Conservation (phyloP, 352 stramenopile genomes). For the Phytophthora europaea region DNA sequence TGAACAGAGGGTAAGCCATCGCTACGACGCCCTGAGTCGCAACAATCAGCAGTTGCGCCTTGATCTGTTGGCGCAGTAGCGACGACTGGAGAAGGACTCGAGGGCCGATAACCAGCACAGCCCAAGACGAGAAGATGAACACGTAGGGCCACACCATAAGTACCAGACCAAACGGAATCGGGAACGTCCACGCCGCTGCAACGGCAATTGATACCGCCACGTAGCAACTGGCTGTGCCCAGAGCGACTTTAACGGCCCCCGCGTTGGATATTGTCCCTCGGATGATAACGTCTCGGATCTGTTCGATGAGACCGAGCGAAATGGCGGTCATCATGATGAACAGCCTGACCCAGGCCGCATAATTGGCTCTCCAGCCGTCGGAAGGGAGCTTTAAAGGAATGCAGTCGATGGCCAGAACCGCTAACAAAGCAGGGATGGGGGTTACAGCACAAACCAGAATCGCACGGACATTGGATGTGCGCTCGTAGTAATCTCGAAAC, state of each 20-base stretch:
- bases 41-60: slow-evolving; percentile 6
- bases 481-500: slow-evolving; percentile 18
- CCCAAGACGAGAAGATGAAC: slow-evolving; percentile 3
- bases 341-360: slow-evolving; percentile 21
- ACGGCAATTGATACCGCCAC: slow-evolving; percentile 14
- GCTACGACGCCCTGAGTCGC: slow-evolving; percentile 5
- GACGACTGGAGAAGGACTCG: not conserved
- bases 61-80: slow-evolving; percentile 5
- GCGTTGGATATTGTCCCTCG: slow-evolving; percentile 1
- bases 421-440: slow-evolving; percentile 17
- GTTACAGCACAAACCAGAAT: slow-evolving; percentile 2
- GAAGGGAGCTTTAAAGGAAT: slow-evolving; percentile 26
- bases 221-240: slow-evolving; percentile 10
- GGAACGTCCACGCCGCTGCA: slow-evolving; percentile 12
- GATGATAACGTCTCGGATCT: slow-evolving; percentile 11
- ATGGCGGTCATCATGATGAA: slow-evolving; percentile 15
- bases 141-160: slow-evolving; percentile 10
- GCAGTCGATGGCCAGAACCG: slow-evolving; percentile 17
- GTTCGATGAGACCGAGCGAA: slow-evolving; percentile 14
- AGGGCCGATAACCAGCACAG: slow-evolving; percentile 11
- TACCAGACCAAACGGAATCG: slow-evolving; percentile 12
- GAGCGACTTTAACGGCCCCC: slow-evolving; percentile 2
- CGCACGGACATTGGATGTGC: slow-evolving; percentile 11
- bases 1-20: slow-evolving; percentile 27
- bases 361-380: slow-evolving; percentile 29